A percentile compares a stretch with the other conserved stretches of the same genome.
These are phyloP conservation scores for Penicillium sp. DNA, from an alignment of 2,329 filamentous ascomycete genomes.

Conservation along the genomic window DNA sequence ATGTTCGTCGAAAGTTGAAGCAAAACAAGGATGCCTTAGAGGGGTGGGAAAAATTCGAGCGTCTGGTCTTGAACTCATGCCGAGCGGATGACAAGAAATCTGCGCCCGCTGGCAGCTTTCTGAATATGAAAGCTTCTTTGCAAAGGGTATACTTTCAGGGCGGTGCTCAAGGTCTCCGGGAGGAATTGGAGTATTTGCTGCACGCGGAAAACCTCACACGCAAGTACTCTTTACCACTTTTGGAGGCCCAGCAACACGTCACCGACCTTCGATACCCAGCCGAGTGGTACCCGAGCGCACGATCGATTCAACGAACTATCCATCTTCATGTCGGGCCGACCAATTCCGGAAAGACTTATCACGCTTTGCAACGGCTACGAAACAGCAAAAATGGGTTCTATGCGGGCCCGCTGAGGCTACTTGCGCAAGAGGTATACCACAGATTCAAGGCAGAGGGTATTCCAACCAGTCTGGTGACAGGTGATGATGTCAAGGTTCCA, in stretches of 20 bases:
- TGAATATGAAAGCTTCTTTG: conserved; percentile 42
- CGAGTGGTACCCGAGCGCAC: conserved; percentile 89
- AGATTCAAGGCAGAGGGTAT: conserved; percentile 77
- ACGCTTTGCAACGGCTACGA: conserved; percentile 83
- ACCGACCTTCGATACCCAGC: conserved; percentile 85
- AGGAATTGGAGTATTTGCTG: conserved; percentile 69
- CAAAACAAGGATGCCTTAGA: conserved; percentile 16
- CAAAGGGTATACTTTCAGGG: conserved; percentile 60
- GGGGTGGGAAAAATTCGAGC: conserved; percentile 35
- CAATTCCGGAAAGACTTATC: conserved; percentile 97
- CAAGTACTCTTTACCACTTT: conserved; percentile 58
- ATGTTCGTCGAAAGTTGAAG: conserved; percentile 23
- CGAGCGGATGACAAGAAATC: conserved; percentile 23
- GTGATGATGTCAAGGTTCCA: conserved; percentile 79
- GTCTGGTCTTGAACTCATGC: conserved; percentile 33
- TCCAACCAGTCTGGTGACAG: conserved; percentile 79
- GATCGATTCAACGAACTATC: conserved; percentile 76
- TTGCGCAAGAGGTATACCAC: conserved; percentile 95
- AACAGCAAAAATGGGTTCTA: conserved; percentile 77
- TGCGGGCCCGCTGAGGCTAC: conserved; percentile 80
- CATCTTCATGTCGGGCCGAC: conserved; percentile 95
- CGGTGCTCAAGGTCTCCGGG: conserved; percentile 54
- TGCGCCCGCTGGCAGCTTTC: conserved; percentile 16
- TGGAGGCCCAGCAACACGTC: conserved; percentile 63
- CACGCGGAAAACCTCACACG: conserved; percentile 63